These are phyloP conservation scores for Fonsecaea nubica DNA, from an alignment of 2,329 filamentous ascomycete genomes.

Conservation along the genomic window DNA sequence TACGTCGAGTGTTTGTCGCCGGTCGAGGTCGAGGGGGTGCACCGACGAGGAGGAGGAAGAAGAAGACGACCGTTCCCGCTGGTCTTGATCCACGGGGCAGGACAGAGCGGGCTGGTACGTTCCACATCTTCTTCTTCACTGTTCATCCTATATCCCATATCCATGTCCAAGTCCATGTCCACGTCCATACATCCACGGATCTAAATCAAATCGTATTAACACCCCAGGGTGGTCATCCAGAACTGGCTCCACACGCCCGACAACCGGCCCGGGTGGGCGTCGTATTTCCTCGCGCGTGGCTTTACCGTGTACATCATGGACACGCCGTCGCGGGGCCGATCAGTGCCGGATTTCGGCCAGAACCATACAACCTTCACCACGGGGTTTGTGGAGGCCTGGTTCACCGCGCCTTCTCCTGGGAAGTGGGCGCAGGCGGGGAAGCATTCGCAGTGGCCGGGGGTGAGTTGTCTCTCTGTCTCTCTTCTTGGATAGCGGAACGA, in stretches of 20 bases:
- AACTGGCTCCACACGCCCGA: slow-evolving; percentile 50
- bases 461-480: neutral
- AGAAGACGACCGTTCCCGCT: neutral
- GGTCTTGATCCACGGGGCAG: neutral
- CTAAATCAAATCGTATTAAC: too few relatives aligned
- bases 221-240: neutral
- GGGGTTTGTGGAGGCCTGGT: slow-evolving; percentile 8
- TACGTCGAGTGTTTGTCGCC: neutral
- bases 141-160: too few relatives aligned
- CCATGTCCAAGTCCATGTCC: too few relatives aligned
- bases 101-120: neutral
- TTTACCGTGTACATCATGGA: slow-evolving; percentile 56
- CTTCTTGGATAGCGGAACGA: too few relatives aligned
- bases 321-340: slow-evolving; percentile 48
- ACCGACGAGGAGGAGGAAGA: too few relatives aligned
- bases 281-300: slow-evolving; percentile 54
- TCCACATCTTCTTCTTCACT: too few relatives aligned
- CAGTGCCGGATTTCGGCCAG: slow-evolving; percentile 36
- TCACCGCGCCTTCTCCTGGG: neutral
- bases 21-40: neutral
- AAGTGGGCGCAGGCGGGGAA: neutral
- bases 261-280: slow-evolving; percentile 55
- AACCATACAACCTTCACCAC: slow-evolving; percentile 5
- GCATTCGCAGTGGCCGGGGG: slow-evolving; percentile 5
- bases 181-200: too few relatives aligned